These are phyloP conservation scores for Boletus rubroflammeus DNA, from an alignment of 768 basidiomycete species.

Conservation along the genomic window DNA sequence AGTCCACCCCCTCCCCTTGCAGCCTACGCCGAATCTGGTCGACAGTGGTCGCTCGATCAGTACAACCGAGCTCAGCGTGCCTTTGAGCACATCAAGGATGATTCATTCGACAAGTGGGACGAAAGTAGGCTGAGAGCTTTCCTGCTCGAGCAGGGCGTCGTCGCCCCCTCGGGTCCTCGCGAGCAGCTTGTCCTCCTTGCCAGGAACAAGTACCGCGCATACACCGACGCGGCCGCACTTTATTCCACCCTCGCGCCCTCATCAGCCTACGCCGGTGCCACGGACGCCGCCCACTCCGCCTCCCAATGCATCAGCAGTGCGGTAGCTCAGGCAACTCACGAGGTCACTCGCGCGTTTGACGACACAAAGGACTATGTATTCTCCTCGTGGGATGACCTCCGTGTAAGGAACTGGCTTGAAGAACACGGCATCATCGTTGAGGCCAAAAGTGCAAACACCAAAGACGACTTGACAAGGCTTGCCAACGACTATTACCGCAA, in stretches of 20 bases:
- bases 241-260: slow-evolving; percentile 51
- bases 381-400: slow-evolving; percentile 84
- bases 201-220: slow-evolving; percentile 62
- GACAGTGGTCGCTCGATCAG: slow-evolving; percentile 59
- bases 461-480: slow-evolving; percentile 62
- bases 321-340: slow-evolving; percentile 51
- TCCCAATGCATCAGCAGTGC: slow-evolving; percentile 40
- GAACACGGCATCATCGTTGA: slow-evolving; percentile 70
- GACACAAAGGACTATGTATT: slow-evolving; percentile 84
- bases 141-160: slow-evolving; percentile 82
- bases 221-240: slow-evolving; percentile 55
- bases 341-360: slow-evolving; percentile 52
- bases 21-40: slow-evolving; percentile 30
- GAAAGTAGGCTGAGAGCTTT: slow-evolving; percentile 79
- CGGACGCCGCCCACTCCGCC: slow-evolving; percentile 33
- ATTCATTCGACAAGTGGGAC: slow-evolving; percentile 77
- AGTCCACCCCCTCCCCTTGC: slow-evolving; percentile 28
- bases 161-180: slow-evolving; percentile 72
- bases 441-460: slow-evolving; percentile 49
- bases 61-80: slow-evolving; percentile 59
- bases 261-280: slow-evolving; percentile 49
- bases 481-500: slow-evolving; percentile 68
- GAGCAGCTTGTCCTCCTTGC: slow-evolving; percentile 81
- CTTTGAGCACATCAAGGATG: slow-evolving; percentile 56
- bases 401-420: slow-evolving; percentile 68